phyloP scores from a whole-genome alignment of 768 basidiomycete species.

The Pleurotus cornucopiae region DNA sequence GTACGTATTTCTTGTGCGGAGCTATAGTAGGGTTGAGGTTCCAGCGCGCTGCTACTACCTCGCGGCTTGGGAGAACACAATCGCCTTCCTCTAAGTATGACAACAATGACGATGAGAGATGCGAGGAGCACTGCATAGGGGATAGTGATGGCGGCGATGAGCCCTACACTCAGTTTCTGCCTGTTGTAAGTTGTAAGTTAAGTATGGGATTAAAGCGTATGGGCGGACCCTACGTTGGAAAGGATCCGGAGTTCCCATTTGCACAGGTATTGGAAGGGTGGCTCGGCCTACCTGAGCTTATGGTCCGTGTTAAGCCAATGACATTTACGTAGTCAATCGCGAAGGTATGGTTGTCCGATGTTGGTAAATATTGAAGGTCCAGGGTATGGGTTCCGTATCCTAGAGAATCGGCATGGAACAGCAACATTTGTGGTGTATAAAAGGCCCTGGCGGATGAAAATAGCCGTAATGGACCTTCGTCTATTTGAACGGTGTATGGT shows the following conservation, averaged over 20 bases:
- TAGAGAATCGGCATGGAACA: slow-evolving; percentile 20
- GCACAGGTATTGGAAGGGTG: too few species aligned
- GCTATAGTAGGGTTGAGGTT: too few species aligned
- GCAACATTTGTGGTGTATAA: slow-evolving; percentile 21
- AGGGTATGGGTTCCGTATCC: slow-evolving; percentile 19
- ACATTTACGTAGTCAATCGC: slow-evolving; percentile 26
- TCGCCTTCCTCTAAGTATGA: too few species aligned
- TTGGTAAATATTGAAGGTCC: slow-evolving; percentile 23
- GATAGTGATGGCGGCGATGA: slow-evolving; percentile 4
- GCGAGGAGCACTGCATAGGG: not conserved
- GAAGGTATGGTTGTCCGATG: slow-evolving; percentile 14
- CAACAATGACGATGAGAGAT: too few species aligned
- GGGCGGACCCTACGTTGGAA: too few species aligned
- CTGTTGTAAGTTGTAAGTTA: not conserved
- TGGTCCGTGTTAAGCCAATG: not conserved
- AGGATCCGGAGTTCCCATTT: too few species aligned
- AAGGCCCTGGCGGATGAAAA: slow-evolving; percentile 19
- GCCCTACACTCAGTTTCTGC: not conserved
- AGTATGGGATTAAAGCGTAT: too few species aligned
- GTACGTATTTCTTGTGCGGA: too few species aligned
- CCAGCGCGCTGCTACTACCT: too few species aligned
- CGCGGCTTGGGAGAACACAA: too few species aligned
- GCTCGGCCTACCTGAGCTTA: not conserved
- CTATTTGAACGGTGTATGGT: slow-evolving; percentile 30
- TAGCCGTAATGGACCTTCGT: slow-evolving; percentile 18